Evolutionary conservation across 2,329 filamentous ascomycete genomes (phyloP).

Genomic region (Alternaria sp.): DNA sequence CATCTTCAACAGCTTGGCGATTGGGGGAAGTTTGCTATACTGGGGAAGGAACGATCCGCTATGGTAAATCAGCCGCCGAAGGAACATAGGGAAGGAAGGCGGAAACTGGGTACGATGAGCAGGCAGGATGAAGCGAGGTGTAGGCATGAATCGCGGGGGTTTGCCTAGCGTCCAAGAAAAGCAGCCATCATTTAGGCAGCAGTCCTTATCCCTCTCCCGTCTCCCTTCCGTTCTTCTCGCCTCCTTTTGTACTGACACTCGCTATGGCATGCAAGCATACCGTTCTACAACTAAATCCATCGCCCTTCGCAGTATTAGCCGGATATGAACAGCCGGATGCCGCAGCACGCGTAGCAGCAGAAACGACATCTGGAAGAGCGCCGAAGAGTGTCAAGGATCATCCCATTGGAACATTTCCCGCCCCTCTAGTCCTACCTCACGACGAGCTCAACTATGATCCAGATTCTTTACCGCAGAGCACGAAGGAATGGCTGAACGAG

Average conservation of each 20-base stretch:
- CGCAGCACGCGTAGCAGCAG: constrained; percentile 31
- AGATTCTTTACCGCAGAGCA: constrained; percentile 58
- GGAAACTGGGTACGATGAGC: neutral
- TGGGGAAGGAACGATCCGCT: constrained; percentile 27
- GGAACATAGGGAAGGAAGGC: neutral
- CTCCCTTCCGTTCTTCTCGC: neutral
- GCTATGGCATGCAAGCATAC: constrained; percentile 8
- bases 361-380: constrained; percentile 16
- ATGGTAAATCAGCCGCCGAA: constrained; percentile 11
- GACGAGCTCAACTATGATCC: constrained; percentile 65
- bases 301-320: constrained; percentile 43
- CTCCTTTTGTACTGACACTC: neutral
- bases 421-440: constrained; percentile 64
- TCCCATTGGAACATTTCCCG: constrained; percentile 56
- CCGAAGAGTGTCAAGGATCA: neutral
- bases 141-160: neutral
- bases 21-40: constrained; percentile 31
- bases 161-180: neutral
- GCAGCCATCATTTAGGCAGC: neutral
- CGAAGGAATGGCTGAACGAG: constrained; percentile 58
- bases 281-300: constrained; percentile 31
- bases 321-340: constrained; percentile 40
- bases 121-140: neutral
- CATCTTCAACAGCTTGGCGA: constrained; percentile 28
- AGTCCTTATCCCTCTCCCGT: neutral